Evolutionary conservation across 106 monocot genomes (phyloP).

Genomic region (Dendrobium nobile): DNA sequence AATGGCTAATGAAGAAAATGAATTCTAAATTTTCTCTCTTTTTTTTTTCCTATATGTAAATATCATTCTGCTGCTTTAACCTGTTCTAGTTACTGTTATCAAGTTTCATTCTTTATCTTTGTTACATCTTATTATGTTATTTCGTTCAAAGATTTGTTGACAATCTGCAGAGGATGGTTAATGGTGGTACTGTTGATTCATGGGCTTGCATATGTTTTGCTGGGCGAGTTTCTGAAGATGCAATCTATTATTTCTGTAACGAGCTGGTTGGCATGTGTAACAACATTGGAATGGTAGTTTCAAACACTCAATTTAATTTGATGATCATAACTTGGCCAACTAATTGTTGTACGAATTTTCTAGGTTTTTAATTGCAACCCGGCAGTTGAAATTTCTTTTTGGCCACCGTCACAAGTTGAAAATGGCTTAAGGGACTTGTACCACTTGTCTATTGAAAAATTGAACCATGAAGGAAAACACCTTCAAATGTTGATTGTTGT

Average conservation of each 20-base stretch:
- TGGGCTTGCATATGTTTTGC: conserved; percentile 62
- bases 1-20: too few relatives aligned
- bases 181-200: conserved; percentile 26
- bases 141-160: too few relatives aligned
- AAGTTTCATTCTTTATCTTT: too few relatives aligned
- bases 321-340: too few relatives aligned
- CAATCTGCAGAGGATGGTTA: conserved; percentile 30
- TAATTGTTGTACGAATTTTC: too few relatives aligned
- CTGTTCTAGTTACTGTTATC: too few relatives aligned
- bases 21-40: too few relatives aligned
- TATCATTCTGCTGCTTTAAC: too few relatives aligned
- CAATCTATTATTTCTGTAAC: conserved; percentile 22
- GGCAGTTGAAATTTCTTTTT: background rate
- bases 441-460: background rate
- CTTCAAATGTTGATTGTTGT: conserved; percentile 66
- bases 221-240: background rate
- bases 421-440: background rate
- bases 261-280: conserved; percentile 34
- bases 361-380: conserved; percentile 19
- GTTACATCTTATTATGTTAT: too few relatives aligned
- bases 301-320: background rate
- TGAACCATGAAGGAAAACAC: background rate
- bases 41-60: too few relatives aligned
- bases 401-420: conserved; percentile 16
- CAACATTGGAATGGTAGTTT: conserved; percentile 57